Evolutionary conservation across 768 basidiomycete genomes (phyloP), one percentile per base, ranked within the genome.

Genomic region (Lentinula edodes): DNA sequence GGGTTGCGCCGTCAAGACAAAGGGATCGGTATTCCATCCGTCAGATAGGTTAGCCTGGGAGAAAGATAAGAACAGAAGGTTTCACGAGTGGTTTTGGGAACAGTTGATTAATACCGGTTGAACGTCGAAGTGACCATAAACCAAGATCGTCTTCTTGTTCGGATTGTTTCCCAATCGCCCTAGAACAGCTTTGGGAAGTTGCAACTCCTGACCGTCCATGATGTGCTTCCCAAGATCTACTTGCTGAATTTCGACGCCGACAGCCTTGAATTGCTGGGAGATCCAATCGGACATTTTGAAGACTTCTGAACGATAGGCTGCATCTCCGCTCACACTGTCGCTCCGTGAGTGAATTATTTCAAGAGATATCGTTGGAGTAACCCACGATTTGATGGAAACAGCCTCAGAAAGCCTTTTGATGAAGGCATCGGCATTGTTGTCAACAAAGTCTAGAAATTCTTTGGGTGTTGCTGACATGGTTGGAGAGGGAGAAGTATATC

Each of bases 71-170:
- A 41, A n/a, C 23, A 38, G 34, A 32, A 5, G 10, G 4, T 13
- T 42, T 7, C 12, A 48, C 18, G 15, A 6, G 23, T 8, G 6
- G 20, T 15, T 23, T 18, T 34, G 13, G 36, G 28, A 50, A n/a
- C 16, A n/a, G 28, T 38, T 35, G 35, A 5, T 8, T 74, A 85
- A 55, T 62, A 91, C 91, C 8, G 95, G 95, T 68, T 97, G 95
- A 6, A 97, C 95, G 70, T 97, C 95, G 69, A 93, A 96, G 72
- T 98, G 95, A 1, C 93, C 95, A 70, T 98, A 98, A 36, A 98
- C 75, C 34, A 96, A 81, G 38, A 98, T 86, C 18, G 35, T 38
- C 32, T 38, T 54, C 20, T 41, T 54, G 34, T 77, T 84, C 13
- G 85, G 86, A 73, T 97, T 93, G 41, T 86, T 79, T 3, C 96